phyloP scores from a whole-genome alignment of 164 flowering plant species.

The Nelumbo lutea region DNA sequence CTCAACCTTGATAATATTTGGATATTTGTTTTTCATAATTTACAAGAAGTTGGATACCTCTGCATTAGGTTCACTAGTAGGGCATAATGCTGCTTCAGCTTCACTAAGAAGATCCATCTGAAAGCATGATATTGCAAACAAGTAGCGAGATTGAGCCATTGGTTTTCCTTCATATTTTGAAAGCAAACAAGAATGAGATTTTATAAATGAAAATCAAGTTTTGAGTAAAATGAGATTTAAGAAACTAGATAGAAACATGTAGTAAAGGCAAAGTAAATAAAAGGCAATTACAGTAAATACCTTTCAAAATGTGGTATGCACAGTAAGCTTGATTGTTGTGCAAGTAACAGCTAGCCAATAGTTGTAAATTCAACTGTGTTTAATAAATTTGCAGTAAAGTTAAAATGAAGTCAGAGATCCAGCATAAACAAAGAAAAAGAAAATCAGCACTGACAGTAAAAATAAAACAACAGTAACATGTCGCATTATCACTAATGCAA shows the following conservation, averaged over 20 bases:
- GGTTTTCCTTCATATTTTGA: slow-evolving; percentile 61
- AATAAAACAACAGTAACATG: neutral
- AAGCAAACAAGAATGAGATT: slow-evolving; percentile 13
- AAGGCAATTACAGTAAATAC: slow-evolving; percentile 26
- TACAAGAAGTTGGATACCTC: slow-evolving; percentile 45
- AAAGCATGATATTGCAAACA: slow-evolving; percentile 96
- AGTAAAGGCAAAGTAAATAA: neutral
- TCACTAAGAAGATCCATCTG: slow-evolving; percentile 90
- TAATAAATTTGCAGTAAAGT: neutral
- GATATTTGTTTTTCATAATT: neutral
- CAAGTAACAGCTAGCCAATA: slow-evolving; percentile 87
- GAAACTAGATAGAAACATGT: neutral
- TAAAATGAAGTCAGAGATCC: neutral
- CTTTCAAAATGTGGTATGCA: slow-evolving; percentile 90
- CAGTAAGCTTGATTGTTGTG: slow-evolving; percentile 79
- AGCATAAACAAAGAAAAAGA: neutral
- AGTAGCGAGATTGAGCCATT: slow-evolving; percentile 93
- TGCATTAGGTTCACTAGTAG: slow-evolving; percentile 58
- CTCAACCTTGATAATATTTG: too few species aligned
- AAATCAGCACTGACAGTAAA: neutral
- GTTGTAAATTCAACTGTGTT: slow-evolving; percentile 74
- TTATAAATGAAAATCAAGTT: slow-evolving; percentile 11
- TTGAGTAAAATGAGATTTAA: neutral
- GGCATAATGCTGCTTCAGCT: slow-evolving; percentile 80
- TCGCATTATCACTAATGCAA: neutral